A percentile compares a stretch with the other conserved stretches of the same genome.
Evolutionary conservation across 495 filamentous ascomycete genomes (phyloP).

Genomic region (Talaromyces adpressus): DNA sequence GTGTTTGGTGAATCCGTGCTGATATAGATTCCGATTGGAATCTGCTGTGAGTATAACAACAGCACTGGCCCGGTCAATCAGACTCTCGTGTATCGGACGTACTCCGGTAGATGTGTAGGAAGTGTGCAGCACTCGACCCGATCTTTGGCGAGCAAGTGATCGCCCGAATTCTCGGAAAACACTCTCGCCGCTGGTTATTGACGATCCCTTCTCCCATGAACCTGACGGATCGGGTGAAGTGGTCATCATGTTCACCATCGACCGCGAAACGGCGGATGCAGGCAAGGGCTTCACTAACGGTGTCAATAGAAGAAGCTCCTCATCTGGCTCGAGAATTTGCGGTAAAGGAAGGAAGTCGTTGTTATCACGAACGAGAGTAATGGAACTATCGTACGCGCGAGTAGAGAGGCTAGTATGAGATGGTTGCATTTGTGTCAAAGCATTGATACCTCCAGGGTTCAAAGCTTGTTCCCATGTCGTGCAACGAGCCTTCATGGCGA

Average conservation of each 20-base stretch:
- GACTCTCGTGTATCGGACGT: slow-evolving; percentile 78
- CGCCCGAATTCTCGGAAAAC: slow-evolving; percentile 80
- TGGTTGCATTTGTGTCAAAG: slow-evolving; percentile 70
- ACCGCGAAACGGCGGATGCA: slow-evolving; percentile 64
- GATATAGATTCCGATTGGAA: slow-evolving; percentile 83
- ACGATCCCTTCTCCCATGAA: slow-evolving; percentile 51
- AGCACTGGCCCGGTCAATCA: slow-evolving; percentile 77
- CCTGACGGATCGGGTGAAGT: slow-evolving; percentile 46
- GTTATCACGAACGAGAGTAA: slow-evolving; percentile 79
- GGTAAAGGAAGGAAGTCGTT: slow-evolving; percentile 71
- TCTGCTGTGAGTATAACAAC: slow-evolving; percentile 86
- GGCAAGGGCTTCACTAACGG: slow-evolving; percentile 81
- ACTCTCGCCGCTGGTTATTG: slow-evolving; percentile 78
- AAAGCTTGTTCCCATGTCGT: slow-evolving; percentile 81
- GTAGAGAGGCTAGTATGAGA: slow-evolving; percentile 71
- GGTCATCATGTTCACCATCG: slow-evolving; percentile 42
- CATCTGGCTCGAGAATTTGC: slow-evolving; percentile 67
- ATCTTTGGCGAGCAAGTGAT: slow-evolving; percentile 71
- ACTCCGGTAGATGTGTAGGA: slow-evolving; percentile 89
- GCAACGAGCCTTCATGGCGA: slow-evolving; percentile 67
- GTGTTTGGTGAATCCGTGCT: slow-evolving; percentile 87
- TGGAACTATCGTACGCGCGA: slow-evolving; percentile 77
- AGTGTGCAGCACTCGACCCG: slow-evolving; percentile 77
- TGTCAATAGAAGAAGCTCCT: slow-evolving; percentile 76
- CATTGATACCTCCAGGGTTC: slow-evolving; percentile 64